Evolutionary conservation across 305 asterid species (phyloP), one percentile per base, ranked within the genome.

Genomic region (Fraxinus nigra): DNA sequence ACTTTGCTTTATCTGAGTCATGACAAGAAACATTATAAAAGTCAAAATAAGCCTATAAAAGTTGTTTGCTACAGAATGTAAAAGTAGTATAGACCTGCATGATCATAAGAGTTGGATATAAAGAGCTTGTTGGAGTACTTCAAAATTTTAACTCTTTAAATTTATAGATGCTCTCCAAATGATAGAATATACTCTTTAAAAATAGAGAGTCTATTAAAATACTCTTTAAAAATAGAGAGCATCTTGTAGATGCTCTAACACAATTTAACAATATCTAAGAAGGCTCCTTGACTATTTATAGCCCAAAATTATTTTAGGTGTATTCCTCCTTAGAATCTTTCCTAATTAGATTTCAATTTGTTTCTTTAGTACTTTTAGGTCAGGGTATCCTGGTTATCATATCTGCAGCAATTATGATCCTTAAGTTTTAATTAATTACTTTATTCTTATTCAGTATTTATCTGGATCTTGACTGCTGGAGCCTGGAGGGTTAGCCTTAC

Each of bases 1-100:
- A 35, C 80, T 61, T 34, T 59, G 43, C 63, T 38, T 67, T 76
- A 61, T 51, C 22, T 1, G 38, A 70, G 75, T 63, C 83, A 75
- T 65, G 78, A 46, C 51, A 22, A 14, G 79, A 20, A 61, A 40
- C 37, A 76, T 43, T 14, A 77, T 33, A 37, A 77, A 34, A 56
- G 11, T 48, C 30, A 73, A 28, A 69, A 75, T 72, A 72, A 72
- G 51, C 74, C 0, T 43, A 81, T 43, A n/a, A 65, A 61, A 78
- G 16, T 70, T 40, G 63, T 70, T 18, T 16, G 38, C 40, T 35
- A 61, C 75, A 78, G 46, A 28, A 69, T 32, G 46, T 24, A 14
- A 61, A 40, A 59, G 30, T 48, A 38, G 72, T 11, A 38, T 33
- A 35, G 30, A 70, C 24, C 24, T 20, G 67, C 76, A 80, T 59